Conservation (phyloP, 805 yeast species). For the Lachancea fermentati region DNA sequence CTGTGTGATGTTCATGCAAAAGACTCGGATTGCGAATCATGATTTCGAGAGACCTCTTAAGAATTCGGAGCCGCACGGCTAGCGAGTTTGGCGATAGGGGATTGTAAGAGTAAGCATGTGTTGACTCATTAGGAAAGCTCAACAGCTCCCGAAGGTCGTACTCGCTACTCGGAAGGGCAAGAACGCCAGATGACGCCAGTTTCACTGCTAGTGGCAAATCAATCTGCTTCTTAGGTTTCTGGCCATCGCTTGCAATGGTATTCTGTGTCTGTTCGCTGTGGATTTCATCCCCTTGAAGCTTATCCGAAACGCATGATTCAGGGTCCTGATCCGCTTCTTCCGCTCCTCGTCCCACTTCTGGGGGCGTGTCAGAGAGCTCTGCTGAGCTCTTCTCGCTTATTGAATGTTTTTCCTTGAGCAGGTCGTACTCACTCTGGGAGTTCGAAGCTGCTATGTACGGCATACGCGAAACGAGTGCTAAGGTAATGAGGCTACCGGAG, state of each 20-base stretch:
- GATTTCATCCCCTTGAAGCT: background rate
- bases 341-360: background rate
- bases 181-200: background rate
- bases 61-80: conserved; percentile 66
- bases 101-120: conserved; percentile 82
- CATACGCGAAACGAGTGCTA: conserved; percentile 14
- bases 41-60: conserved; percentile 72
- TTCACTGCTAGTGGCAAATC: background rate
- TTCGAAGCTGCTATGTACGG: conserved; percentile 32
- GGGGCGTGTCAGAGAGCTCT: background rate
- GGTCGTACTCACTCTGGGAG: conserved; percentile 22
- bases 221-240: background rate
- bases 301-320: background rate
- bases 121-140: conserved; percentile 69
- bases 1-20: conserved; percentile 17
- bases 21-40: conserved; percentile 54
- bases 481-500: background rate
- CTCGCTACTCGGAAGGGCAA: conserved; percentile 14
- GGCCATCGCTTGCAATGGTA: background rate
- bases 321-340: background rate
- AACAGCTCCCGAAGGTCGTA: conserved; percentile 41
- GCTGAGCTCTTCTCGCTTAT: conserved; percentile 6
- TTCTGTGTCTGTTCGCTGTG: background rate
- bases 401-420: conserved; percentile 26
- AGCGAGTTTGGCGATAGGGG: conserved; percentile 75